Percentiles rank a stretch among this genome's conserved stretches.
These are phyloP conservation scores for Mangifera indica DNA, from an alignment of 345 rosid species.

Conservation along the genomic window DNA sequence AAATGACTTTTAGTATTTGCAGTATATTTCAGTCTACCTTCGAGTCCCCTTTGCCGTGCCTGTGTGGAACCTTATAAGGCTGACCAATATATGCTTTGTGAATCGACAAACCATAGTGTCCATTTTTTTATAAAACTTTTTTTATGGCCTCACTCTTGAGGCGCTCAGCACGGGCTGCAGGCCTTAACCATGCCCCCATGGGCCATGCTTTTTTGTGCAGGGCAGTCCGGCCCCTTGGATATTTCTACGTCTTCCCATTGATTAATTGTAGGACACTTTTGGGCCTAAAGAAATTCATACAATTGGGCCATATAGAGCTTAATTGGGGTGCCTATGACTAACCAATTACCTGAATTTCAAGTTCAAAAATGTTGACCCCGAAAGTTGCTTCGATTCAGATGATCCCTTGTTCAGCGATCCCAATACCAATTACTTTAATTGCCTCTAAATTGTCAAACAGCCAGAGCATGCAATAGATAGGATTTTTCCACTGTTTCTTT, in stretches of 20 bases:
- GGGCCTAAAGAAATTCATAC: background rate
- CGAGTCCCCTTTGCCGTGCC: no score
- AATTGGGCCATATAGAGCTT: background rate
- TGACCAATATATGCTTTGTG: no score
- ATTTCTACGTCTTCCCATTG: background rate
- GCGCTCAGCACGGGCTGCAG: no score
- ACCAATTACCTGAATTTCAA: background rate
- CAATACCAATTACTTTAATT: background rate
- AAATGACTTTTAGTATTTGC: slow-evolving; percentile 20
- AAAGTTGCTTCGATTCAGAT: background rate
- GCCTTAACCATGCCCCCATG: no score
- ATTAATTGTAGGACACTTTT: background rate
- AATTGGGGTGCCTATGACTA: background rate
- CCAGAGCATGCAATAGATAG: background rate
- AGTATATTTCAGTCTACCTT: background rate
- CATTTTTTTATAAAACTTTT: no score
- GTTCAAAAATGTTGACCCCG: background rate
- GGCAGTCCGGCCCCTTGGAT: no score
- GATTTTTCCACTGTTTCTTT: background rate
- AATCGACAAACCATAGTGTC: no score
- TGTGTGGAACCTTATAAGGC: no score
- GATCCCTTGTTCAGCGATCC: background rate
- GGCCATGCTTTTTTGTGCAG: no score
- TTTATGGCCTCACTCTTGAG: no score
- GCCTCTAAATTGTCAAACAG: background rate